Evolutionary conservation across 257 asterid genomes (phyloP), one percentile per base, ranked within the genome.

Genomic region (Solanum virginianum): DNA sequence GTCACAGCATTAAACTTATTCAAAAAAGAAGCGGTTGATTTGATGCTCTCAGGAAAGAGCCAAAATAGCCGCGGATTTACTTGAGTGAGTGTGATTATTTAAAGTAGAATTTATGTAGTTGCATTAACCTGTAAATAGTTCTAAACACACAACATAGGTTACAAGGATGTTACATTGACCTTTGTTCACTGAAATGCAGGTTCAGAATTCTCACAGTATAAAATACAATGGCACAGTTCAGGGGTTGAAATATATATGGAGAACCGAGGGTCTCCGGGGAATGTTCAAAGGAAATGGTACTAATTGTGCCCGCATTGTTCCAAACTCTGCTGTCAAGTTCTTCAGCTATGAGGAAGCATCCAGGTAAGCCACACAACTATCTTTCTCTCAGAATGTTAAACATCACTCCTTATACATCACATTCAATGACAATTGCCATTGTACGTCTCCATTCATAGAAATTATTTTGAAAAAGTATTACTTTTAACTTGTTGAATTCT

Each of bases 271-370:
- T 49, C 80, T 94, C 43, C 91, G 88, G 81, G 98, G 98, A 66
- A 79, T 94, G 88, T 95, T 93, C 86, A 93, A 95, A 91, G 98
- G 98, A 75, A 95, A 95, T 87, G 98, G 98, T 68, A 88, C 98
- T 56, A 94, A 95, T 90, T 95, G 98, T 88, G 98, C 98, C 56
- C 97, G 98, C 80, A 95, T 95, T 56, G 93, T 95, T 82, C 98
- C 98, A 63, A 97, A 97, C 88, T 97, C 99, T 63, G 99, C 99
- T 2, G 99, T 97, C 62, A 97, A 97, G 93, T 97, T 97, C 95
- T 97, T 97, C 93, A 97, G 98, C 94, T 97, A 97, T 68, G 99
- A 97, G 95, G 98, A 97, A 85, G 98, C 99, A 60, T 94, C 98
- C 89, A 95, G 92, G 98, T 97, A 93, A 92, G 51, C 59, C 83